Evolutionary conservation across 805 yeast genomes (phyloP), one percentile per base, ranked within the genome.

Genomic region (Candida sakaeoensis): DNA sequence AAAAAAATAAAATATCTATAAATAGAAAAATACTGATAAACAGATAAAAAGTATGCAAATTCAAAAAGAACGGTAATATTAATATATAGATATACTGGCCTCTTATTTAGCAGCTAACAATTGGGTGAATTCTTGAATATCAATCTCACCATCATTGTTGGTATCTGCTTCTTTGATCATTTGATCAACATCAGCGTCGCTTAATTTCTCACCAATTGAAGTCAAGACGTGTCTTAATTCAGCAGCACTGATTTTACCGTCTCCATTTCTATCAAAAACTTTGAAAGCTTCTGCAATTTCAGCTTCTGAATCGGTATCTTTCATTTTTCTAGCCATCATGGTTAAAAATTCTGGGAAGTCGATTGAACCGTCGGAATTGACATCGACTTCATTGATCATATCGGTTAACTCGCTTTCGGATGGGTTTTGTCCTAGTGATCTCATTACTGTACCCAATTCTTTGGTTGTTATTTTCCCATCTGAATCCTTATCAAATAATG

Each of bases 361-460:
- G 37, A 69, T 66, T 26, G 72, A 63, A 28, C 96, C 96, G 67
- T 93, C 95, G 53, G 91, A 91, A 69, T 93, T 93, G 46, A 84
- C 83, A 63, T 93, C 99, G 39, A 93, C 95, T 68, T 93, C 99
- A 63, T 91, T 91, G 74, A 93, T 87, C 84, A 93, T 81, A 61
- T 93, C 99, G 41, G 93, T 85, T 55, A 93, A 83, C 65, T 93
- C 99, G 50, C 89, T 81, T 65, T 93, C 98, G 37, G 95, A 82
- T 26, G 99, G 99, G 57, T 91, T 91, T 65, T 89, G 93, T 38
- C 99, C 99, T 58, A 93, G 74, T n/a, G 97, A 87, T 70, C 99
- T 84, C 99, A 93, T 93, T 39, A 93, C 99, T 3, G 96, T 89
- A 49, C 98, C 97, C 52, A 93, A 75, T 68, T 93, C 99, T 57